These are phyloP conservation scores for Penicillium sp. DNA, from an alignment of 2,329 filamentous ascomycete species.

Conservation along the genomic window DNA sequence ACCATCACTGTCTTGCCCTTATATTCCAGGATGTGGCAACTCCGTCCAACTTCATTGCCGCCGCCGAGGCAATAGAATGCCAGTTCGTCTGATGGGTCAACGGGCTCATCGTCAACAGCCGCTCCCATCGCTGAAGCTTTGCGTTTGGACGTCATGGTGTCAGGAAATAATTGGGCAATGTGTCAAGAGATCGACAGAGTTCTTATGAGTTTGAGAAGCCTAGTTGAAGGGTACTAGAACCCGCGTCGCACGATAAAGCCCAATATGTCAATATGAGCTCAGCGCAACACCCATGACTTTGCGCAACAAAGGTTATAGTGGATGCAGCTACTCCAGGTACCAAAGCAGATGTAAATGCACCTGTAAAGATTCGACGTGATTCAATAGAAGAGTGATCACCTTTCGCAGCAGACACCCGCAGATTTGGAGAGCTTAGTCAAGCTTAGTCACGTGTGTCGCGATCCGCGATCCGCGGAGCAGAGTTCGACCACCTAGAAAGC, in stretches of 20 bases:
- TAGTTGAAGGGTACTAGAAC: slow-evolving; percentile 5
- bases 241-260: slow-evolving; percentile 1
- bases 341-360: not conserved
- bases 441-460: slow-evolving; percentile 24
- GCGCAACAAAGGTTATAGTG: not conserved
- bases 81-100: slow-evolving; percentile 90
- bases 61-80: slow-evolving; percentile 92
- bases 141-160: slow-evolving; percentile 83
- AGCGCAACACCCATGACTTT: slow-evolving; percentile 8
- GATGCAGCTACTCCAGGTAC: not conserved
- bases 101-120: slow-evolving; percentile 69
- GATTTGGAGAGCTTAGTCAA: slow-evolving; percentile 6
- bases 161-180: not conserved
- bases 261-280: slow-evolving; percentile 1
- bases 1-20: slow-evolving; percentile 99
- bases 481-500: slow-evolving; percentile 20
- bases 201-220: not conserved
- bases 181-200: not conserved
- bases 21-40: slow-evolving; percentile 97
- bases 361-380: not conserved
- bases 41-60: slow-evolving; percentile 94
- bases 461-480: slow-evolving; percentile 25
- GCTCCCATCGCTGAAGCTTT: slow-evolving; percentile 75
- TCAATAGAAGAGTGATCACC: not conserved
- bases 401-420: not conserved